Percentiles rank a stretch among this genome's conserved stretches.
Conservation (phyloP, 129 eudicot genomes). For the Solidago caesia region DNA sequence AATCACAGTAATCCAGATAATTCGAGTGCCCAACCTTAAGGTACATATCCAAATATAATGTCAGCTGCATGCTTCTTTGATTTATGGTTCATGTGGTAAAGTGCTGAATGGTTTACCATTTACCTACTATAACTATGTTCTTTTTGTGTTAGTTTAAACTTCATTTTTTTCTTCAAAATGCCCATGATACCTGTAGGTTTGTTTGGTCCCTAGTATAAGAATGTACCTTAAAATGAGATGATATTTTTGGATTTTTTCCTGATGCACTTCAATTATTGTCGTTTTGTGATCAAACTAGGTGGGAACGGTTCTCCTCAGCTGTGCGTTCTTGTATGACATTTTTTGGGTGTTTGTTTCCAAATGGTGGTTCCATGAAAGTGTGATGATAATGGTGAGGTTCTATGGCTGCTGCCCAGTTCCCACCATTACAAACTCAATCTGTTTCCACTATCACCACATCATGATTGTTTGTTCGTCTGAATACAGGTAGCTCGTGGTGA, state of each 20-base stretch:
- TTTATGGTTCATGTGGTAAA: constrained; percentile 7
- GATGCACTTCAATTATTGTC: background rate
- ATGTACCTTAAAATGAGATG: background rate
- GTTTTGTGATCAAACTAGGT: constrained; percentile 50
- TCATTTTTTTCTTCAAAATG: no score
- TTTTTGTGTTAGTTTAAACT: background rate
- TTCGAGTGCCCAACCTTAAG: constrained; percentile 96
- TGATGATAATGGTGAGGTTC: constrained; percentile 94
- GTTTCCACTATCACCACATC: background rate
- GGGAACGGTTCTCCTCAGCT: constrained; percentile 92
- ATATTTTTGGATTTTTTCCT: background rate
- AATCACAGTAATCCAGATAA: constrained; percentile 91
- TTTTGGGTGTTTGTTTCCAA: constrained; percentile 98
- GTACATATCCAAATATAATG: constrained; percentile 35
- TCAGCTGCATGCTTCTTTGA: constrained; percentile 23
- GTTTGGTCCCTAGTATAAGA: background rate
- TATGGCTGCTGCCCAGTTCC: constrained; percentile 4
- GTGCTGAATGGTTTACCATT: background rate
- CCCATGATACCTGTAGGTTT: background rate
- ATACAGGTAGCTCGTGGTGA: constrained; percentile 97
- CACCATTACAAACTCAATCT: background rate
- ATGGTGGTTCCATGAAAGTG: constrained; percentile 84
- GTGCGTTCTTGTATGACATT: constrained; percentile 95
- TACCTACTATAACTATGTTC: background rate
- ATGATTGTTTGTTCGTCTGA: constrained; percentile 3